Evolutionary conservation across 768 basidiomycete genomes (phyloP).

Genomic region (Dictyophora rubrovolvata): DNA sequence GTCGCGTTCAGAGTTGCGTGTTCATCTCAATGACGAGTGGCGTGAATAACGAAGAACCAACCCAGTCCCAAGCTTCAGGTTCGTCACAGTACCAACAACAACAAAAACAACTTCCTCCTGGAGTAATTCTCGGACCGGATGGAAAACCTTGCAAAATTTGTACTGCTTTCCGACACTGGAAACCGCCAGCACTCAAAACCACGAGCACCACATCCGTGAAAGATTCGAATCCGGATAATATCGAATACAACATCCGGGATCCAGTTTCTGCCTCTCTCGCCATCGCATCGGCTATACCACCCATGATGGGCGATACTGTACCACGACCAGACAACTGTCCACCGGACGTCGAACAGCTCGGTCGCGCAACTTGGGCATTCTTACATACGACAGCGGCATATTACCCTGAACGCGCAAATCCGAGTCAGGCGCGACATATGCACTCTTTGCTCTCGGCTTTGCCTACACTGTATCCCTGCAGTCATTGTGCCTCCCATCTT

Average conservation of each 20-base stretch:
- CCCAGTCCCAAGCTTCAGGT: neutral
- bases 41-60: too few relatives aligned
- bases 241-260: neutral
- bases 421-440: constrained; percentile 76
- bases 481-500: constrained; percentile 76
- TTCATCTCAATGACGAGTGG: too few relatives aligned
- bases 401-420: constrained; percentile 76
- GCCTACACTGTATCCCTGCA: constrained; percentile 82
- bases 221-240: neutral
- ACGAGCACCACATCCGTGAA: constrained; percentile 18
- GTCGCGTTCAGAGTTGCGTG: too few relatives aligned
- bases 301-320: constrained; percentile 5
- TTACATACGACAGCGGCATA: constrained; percentile 92
- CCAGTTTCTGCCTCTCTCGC: constrained; percentile 5
- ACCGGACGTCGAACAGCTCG: constrained; percentile 81
- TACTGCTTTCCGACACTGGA: constrained; percentile 68
- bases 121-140: constrained; percentile 83
- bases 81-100: neutral
- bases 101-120: constrained; percentile 48
- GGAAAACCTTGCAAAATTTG: constrained; percentile 95
- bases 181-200: constrained; percentile 24
- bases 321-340: constrained; percentile 63
- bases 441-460: constrained; percentile 64
- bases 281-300: constrained; percentile 6
- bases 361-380: constrained; percentile 94